A percentile compares a stretch with the other conserved stretches of the same genome.
Evolutionary conservation across 2,329 filamentous ascomycete genomes (phyloP).

Genomic region (Fusarium globosum): DNA sequence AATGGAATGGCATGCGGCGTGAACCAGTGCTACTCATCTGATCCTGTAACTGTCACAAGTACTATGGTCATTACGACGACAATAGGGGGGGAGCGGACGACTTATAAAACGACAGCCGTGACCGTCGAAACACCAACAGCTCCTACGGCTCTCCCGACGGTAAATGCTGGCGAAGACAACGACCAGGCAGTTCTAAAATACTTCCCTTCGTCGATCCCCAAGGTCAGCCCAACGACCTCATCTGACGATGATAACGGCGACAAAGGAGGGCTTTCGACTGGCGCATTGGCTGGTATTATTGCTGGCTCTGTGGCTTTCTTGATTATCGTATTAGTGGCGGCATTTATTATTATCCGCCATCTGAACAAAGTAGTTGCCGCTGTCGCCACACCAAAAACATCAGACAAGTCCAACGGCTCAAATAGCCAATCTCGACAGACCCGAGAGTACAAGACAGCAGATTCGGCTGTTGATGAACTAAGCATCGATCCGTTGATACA

Average conservation of each 20-base stretch:
- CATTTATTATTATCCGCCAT: constrained; percentile 62
- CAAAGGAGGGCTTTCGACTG: constrained; percentile 51
- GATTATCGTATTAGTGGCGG: constrained; percentile 57
- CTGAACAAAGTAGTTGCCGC: constrained; percentile 59
- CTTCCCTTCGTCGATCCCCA: constrained; percentile 57
- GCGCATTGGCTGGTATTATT: constrained; percentile 64
- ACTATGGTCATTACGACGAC: constrained; percentile 60
- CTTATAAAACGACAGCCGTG: constrained; percentile 53
- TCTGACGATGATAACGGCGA: constrained; percentile 41
- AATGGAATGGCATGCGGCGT: constrained; percentile 61
- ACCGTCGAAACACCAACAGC: constrained; percentile 54
- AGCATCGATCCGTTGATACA: constrained; percentile 58
- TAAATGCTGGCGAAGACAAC: constrained; percentile 36
- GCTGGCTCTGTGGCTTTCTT: constrained; percentile 62
- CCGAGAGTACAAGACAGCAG: constrained; percentile 53
- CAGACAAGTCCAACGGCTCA: constrained; percentile 44
- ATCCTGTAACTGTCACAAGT: constrained; percentile 57
- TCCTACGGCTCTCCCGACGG: constrained; percentile 46
- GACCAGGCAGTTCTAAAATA: constrained; percentile 55
- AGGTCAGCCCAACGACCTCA: constrained; percentile 48
- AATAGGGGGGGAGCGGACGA: constrained; percentile 52
- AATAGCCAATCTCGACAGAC: constrained; percentile 49
- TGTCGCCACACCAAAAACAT: constrained; percentile 51
- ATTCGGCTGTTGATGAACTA: constrained; percentile 57
- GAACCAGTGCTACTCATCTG: constrained; percentile 61